A percentile compares a stretch with the other conserved stretches of the same genome.
phyloP scores from a whole-genome alignment of 1,284 basidiomycete genomes.

The Neotropicomus parvogracilis region DNA sequence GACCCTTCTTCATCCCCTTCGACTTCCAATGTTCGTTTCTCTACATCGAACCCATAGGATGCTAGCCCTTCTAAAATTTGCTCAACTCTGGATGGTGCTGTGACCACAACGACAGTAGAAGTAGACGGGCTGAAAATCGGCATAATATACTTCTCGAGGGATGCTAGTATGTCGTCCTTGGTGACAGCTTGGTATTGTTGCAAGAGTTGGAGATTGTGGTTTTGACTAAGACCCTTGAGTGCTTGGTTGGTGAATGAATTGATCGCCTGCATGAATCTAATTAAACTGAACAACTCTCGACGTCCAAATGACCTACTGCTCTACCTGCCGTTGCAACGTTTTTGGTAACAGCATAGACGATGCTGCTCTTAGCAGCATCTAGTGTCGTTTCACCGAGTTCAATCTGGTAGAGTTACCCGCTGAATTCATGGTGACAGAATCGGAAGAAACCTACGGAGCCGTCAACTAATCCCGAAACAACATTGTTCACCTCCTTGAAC shows the following conservation, averaged over 20 bases:
- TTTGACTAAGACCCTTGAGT: conserved; percentile 74
- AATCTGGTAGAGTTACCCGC: conserved; percentile 49
- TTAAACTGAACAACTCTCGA: background rate
- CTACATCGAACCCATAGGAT: conserved; percentile 74
- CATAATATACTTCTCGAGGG: conserved; percentile 75
- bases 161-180: conserved; percentile 69
- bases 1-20: conserved; percentile 49
- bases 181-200: conserved; percentile 78
- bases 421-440: background rate
- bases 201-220: conserved; percentile 71
- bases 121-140: conserved; percentile 81
- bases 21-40: conserved; percentile 68
- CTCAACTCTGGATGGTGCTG: conserved; percentile 76
- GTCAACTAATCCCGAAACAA: conserved; percentile 73
- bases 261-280: conserved; percentile 50
- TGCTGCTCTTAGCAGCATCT: conserved; percentile 89
- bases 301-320: conserved; percentile 57
- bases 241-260: conserved; percentile 85
- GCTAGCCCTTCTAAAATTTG: conserved; percentile 67
- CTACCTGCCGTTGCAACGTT: conserved; percentile 79
- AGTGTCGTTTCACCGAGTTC: conserved; percentile 79
- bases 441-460: conserved; percentile 60
- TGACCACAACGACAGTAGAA: conserved; percentile 81
- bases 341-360: conserved; percentile 82
- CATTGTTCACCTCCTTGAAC: conserved; percentile 75